Evolutionary conservation across 2,329 filamentous ascomycete species (phyloP).

Genomic region (Clarireedia homoeocarpa): DNA sequence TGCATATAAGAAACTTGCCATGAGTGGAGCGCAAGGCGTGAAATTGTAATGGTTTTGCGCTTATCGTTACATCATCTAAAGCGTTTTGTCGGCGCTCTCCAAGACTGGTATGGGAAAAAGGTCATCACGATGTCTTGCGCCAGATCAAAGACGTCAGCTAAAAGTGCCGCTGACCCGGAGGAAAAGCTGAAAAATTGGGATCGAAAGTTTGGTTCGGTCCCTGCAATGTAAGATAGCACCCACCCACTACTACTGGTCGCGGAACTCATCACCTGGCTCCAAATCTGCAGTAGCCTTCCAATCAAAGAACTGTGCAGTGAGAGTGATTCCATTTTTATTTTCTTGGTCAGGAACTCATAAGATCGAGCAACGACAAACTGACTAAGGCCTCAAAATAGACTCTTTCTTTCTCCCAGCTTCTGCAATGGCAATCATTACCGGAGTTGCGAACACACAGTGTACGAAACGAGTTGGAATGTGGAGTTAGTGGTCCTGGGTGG

Average conservation of each 20-base stretch:
- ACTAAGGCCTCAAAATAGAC: constrained; percentile 1
- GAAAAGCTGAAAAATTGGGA: background rate
- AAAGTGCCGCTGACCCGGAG: constrained; percentile 7
- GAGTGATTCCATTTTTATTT: background rate
- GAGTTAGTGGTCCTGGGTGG: background rate
- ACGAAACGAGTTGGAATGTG: constrained; percentile 1
- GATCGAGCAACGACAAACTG: background rate
- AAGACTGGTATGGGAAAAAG: background rate
- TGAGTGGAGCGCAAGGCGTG: background rate
- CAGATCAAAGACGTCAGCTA: background rate
- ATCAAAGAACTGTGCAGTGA: background rate
- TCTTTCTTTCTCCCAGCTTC: background rate
- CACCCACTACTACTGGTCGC: constrained; percentile 3
- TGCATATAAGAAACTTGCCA: background rate
- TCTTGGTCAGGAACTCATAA: no score
- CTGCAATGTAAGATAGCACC: constrained; percentile 2
- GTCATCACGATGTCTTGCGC: background rate
- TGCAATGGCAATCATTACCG: constrained; percentile 1
- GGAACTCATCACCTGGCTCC: constrained; percentile 1
- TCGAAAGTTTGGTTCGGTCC: background rate
- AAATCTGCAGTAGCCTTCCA: background rate
- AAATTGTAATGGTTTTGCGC: background rate
- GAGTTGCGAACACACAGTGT: background rate
- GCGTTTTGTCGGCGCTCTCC: background rate
- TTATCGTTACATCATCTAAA: background rate